Base-by-base conservation (phyloP, 2,329 filamentous ascomycete species). In the Exophiala alcalophila region DNA sequence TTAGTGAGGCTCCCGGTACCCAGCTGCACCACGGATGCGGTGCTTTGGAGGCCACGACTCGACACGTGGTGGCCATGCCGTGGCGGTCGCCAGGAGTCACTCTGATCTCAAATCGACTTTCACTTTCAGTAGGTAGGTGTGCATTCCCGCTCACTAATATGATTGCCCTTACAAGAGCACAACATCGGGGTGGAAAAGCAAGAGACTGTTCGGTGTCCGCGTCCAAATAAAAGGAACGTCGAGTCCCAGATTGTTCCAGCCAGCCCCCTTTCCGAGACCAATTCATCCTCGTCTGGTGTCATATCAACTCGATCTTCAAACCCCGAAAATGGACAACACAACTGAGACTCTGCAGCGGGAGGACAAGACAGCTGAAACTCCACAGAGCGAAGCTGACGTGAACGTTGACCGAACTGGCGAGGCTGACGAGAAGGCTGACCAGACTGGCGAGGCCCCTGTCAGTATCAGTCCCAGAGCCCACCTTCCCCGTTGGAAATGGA, bases 401-500 rank as follows among this genome's bases (percentile, higher is more conserved):
- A 18, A 18, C 15, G 29, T 32, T 32, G 29, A 32, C n/a, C 29
- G 18, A 32, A 14, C 29, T 12, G 29, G 12, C n/a, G 15, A 32
- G 10, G n/a, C n/a, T n/a, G n/a, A n/a, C n/a, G n/a, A n/a, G n/a
- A n/a, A n/a, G n/a, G n/a, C n/a, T n/a, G n/a, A n/a, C n/a, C n/a
- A n/a, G n/a, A n/a, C n/a, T n/a, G n/a, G n/a, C n/a, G n/a, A n/a
- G n/a, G 29, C 16, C 29, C 16, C 29, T 32, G n/a, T 18, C 29
- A 32, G 18, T 32, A 16, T 32, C 29, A 32, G 29, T 32, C 29
- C 29, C 15, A 32, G 29, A 32, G 11, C n/a, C 16, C n/a, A 32
- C 29, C 12, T 32, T 32, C 23, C 23, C 23, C n/a, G 27, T 9
- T 40, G 36, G 36, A 40, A 25, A 14, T 40, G 36, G 36, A 8